Base-by-base conservation (phyloP, 495 filamentous ascomycete species). In the Talaromyces adpressus region DNA sequence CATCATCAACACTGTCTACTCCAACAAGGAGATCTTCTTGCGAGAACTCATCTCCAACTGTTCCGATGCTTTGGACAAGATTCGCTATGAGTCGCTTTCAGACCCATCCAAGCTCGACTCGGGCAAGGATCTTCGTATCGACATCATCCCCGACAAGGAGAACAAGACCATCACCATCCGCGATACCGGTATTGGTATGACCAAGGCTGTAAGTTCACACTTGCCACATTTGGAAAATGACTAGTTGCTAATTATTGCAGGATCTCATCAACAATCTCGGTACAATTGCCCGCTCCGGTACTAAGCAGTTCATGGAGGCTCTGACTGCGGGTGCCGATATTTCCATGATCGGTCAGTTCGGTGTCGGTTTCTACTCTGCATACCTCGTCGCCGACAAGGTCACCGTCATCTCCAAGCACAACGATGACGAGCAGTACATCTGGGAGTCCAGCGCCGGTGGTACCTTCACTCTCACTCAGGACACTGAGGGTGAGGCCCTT, bases 1-100 rank as follows among this genome's bases (percentile, higher is more conserved):
- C 73, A 98, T 98, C 81, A 98, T 98, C 84, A 98, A 98, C 89
- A 98, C 94, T 64, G 94, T 98, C 82, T 98, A 98, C 87, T 97
- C 93, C 67, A 98, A 98, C 86, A 98, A 98, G 87, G 94, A 97
- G 82, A 98, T 98, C 79, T 98, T 98, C 88, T 82, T 98, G 69
- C 84, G 94, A 87, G 94, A 98, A 79, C 77, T 98, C 70, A 90
- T 98, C 70, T 98, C 94, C 79, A 98, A 98, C 83, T 86, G 87
- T 72, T 97, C 93, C 69, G 94, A 98, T 88, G 94, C 94, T 64
- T 86, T 98, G 67, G 94, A 98, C 87, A 98, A 98, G 89, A 97
- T 98, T 81, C 89, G 94, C 74, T 98, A 98, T 85, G 89, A 96
- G 84, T 85, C 95, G 68, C 86, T 98, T 64, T 97, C 94, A 66